Conservation (phyloP, 164 flowering plant species). For the Magnolia kwangsiensis region DNA sequence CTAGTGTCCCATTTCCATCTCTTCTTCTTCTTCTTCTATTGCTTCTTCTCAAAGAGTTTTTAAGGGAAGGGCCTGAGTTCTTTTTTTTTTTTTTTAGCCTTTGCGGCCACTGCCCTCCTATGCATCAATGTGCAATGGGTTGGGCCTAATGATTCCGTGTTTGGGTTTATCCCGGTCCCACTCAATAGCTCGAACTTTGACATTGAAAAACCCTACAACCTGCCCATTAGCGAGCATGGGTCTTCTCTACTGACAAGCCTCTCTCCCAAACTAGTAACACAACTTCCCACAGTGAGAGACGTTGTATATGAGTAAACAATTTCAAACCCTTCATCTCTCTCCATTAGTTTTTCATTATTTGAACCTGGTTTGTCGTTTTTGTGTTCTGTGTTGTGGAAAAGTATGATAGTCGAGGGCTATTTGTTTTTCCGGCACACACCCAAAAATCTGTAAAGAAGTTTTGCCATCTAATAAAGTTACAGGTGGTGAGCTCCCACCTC, state of each 20-base stretch:
- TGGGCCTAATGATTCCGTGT: not conserved
- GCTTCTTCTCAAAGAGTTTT: not conserved
- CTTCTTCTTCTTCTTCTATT: not conserved
- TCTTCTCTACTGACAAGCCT: constrained; percentile 28
- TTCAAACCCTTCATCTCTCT: not conserved
- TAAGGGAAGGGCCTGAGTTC: not conserved
- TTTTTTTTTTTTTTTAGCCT: not conserved
- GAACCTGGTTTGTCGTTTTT: not conserved
- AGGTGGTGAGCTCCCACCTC: too few relatives aligned
- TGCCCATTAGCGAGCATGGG: constrained; percentile 19
- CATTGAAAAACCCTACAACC: constrained; percentile 14
- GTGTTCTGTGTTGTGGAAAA: not conserved
- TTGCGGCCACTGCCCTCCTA: not conserved
- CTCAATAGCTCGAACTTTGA: constrained; percentile 4
- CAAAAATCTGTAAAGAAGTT: too few relatives aligned
- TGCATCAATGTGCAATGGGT: not conserved
- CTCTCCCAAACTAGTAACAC: constrained; percentile 16
- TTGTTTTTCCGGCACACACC: too few relatives aligned
- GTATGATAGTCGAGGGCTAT: too few relatives aligned
- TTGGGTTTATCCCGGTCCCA: not conserved
- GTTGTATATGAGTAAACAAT: constrained; percentile 9
- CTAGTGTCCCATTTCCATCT: not conserved
- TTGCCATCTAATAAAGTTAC: too few relatives aligned
- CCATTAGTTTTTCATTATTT: not conserved
- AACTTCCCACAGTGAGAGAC: constrained; percentile 25